Evolutionary conservation across 208 protist species (phyloP).

Genomic region (Giardia duodenalis): DNA sequence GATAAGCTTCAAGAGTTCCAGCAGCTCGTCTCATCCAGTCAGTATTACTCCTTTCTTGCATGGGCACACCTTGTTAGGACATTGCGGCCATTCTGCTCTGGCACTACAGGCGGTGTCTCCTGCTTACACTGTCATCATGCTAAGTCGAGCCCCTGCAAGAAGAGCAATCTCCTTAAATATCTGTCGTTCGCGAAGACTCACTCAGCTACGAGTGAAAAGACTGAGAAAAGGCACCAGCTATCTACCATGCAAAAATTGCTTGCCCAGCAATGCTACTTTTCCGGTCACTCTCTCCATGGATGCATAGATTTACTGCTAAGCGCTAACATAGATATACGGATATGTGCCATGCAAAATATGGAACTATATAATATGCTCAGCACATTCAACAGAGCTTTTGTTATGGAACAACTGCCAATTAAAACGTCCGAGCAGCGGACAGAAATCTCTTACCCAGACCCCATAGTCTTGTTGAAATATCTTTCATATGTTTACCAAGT

Average conservation of each 20-base stretch:
- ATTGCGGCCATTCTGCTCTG: background rate
- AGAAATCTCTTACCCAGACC: background rate
- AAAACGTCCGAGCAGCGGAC: background rate
- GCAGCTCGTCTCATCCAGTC: background rate
- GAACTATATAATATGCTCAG: too few species aligned
- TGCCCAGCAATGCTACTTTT: too few species aligned
- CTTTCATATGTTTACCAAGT: background rate
- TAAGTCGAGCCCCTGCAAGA: background rate
- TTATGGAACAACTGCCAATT: background rate
- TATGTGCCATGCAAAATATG: too few species aligned
- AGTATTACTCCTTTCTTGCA: background rate
- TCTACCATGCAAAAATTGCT: background rate
- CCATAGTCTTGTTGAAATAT: background rate
- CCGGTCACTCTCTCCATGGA: too few species aligned
- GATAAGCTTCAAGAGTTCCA: background rate
- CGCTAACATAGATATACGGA: too few species aligned
- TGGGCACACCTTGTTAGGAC: background rate
- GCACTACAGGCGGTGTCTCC: background rate
- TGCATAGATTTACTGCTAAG: too few species aligned
- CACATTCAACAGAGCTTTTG: too few species aligned
- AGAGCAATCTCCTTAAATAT: background rate
- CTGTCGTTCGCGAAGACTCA: background rate
- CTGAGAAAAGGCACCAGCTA: background rate
- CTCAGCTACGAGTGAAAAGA: background rate
- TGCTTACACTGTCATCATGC: background rate